Evolutionary conservation across 2,329 filamentous ascomycete genomes (phyloP), one percentile per base, ranked within the genome.

Genomic region (Hymenotorrendiella dingleyae): DNA sequence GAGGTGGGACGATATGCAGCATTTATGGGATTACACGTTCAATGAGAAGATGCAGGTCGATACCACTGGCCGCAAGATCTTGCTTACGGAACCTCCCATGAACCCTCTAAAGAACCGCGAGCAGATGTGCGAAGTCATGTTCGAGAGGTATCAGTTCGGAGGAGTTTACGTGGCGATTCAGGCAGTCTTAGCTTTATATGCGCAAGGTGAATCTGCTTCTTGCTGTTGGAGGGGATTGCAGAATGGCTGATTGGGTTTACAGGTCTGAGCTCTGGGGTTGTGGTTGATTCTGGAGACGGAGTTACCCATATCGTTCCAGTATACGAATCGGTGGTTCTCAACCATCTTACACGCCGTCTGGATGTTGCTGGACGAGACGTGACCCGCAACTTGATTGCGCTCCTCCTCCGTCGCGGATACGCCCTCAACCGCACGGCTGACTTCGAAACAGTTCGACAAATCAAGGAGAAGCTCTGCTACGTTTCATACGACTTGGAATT

Each of bases 401-500:
- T 98, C 37, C 82, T 98, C 16, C 78, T 95, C 45, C 87, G 93
- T 60, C 82, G 93, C 55, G 93, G 93, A 33, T 98, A 98, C 66
- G 89, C 93, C 26, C 80, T 98, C 50, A 98, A 98, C 78, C 82
- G 93, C 64, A 98, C 93, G 10, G 93, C 93, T 63, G 93, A 98
- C 66, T 98, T 98, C 66, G 93, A 98, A 69, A 98, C 93, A 4
- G 93, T 98, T 43, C 86, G 93, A 49, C 91, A 97, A 67, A 97
- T 98, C 73, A 98, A 98, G 72, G 93, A 98, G 75, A 98, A 98
- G 76, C 84, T 98, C 39, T 97, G 93, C 76, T 98, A 98, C 65
- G 91, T 98, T 44, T 96, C 90, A 10, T 98, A 97, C 72, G 93
- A 98, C 65, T 78, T 98, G 44, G 89, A 94, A 67, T 75, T 98